Evolutionary conservation across 768 basidiomycete genomes (phyloP).

Genomic region (Trametes cinnabarina): DNA sequence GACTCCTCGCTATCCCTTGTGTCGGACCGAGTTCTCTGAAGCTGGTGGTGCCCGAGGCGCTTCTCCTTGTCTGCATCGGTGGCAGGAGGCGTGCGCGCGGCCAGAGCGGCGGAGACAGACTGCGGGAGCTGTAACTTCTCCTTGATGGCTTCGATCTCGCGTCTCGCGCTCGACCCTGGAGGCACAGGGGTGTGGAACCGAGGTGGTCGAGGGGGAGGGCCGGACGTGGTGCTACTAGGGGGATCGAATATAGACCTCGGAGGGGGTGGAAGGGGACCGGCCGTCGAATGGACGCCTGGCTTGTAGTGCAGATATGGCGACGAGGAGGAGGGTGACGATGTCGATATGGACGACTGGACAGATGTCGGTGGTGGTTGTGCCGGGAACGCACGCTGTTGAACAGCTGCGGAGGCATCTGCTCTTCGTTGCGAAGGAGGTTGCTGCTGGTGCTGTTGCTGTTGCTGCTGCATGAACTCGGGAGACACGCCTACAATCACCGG

Average conservation of each 20-base stretch:
- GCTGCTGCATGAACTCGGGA: constrained; percentile 12
- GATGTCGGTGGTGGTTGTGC: background rate
- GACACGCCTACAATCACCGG: constrained; percentile 52
- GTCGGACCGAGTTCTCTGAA: background rate
- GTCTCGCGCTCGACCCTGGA: constrained; percentile 1
- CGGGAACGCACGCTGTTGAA: background rate
- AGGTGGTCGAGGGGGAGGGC: constrained; percentile 62
- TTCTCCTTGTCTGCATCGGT: constrained; percentile 22
- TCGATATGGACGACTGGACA: constrained; percentile 5
- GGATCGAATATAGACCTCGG: constrained; percentile 54
- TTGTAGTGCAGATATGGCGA: constrained; percentile 58
- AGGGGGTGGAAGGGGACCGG: constrained; percentile 71
- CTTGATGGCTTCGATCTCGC: constrained; percentile 55
- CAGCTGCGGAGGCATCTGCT: constrained; percentile 2
- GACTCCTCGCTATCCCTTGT: constrained; percentile 10
- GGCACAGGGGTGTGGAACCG: constrained; percentile 36
- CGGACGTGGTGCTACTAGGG: constrained; percentile 38
- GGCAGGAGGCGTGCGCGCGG: constrained; percentile 30
- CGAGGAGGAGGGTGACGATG: background rate
- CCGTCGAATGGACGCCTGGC: constrained; percentile 66
- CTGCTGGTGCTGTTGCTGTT: background rate
- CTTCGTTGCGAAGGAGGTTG: background rate
- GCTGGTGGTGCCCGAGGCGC: background rate
- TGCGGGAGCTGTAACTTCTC: constrained; percentile 59
- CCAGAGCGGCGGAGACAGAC: constrained; percentile 39